Evolutionary conservation across 2,329 filamentous ascomycete species (phyloP), one percentile per base, ranked within the genome.

Genomic region (Myriosclerotinia curreyana): DNA sequence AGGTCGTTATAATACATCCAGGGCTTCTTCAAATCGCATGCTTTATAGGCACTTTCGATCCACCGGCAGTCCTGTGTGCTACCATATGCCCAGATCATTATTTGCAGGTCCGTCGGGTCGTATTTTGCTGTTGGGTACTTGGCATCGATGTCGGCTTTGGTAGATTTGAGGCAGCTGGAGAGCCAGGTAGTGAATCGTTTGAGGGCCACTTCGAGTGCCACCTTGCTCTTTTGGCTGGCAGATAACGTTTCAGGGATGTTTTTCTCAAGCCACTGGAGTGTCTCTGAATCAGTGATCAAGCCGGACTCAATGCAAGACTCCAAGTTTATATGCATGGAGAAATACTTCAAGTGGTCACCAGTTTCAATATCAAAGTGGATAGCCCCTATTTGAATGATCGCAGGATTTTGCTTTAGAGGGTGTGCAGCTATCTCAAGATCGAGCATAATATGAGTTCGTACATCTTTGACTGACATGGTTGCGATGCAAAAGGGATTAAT

Each of bases 391-490:
- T 61, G 59, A 11, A 53, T 44, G 48, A 61, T 61, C 5, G 59
- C 48, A 34, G 59, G 59, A 44, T 53, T 61, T 17, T 42, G 59
- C n/a, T 22, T 46, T 6, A 34, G 28, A 5, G 59, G 38, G 20
- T 61, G 25, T 34, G 40, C 54, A n/a, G 46, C 59, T 53, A 61
- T 40, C 59, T 46, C 49, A 44, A 62, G 59, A 34, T 54, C 49
- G 28, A 62, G 49, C 49, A 62, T 62, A 17, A 53, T 53, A 34
- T 62, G 28, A 22, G 49, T 44, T 12, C 50, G 59, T 34, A 40
- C 36, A 46, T 58, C 54, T 58, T 58, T 58, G 28, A 34, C 40
- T 28, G 25, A 46, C 54, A 58, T 58, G 28, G 22, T 31, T 15
- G 25, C 40, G 40, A 46, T 22, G 14, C 11, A 7, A 44, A 11